Base-by-base conservation (phyloP, 352 stramenopile genomes). In the Globisporangium polare region DNA sequence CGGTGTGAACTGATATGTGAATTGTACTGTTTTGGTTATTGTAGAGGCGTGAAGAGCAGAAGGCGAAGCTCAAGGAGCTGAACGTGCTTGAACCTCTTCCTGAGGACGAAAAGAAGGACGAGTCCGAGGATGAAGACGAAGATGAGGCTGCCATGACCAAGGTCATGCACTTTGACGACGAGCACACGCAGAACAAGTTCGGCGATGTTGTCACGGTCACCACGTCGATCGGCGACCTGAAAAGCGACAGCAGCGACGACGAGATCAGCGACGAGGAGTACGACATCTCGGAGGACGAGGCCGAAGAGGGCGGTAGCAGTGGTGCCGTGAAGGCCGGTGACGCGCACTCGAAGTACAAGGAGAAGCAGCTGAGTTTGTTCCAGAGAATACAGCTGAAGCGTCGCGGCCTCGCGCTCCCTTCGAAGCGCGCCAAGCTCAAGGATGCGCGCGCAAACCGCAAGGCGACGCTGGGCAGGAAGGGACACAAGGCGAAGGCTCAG, bases 321-420 rank as follows among this genome's bases (percentile, higher is more conserved):
- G 49, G 58, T 26, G 26, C n/a, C 1, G 35, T 35, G 27, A 39
- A 69, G 74, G 3, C 62, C 51, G 5, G 31, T 31, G 55, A 71
- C 20, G 53, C 51, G 37, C 35, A 74, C 42, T 60, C 60, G 18
- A 73, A 69, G 45, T 68, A 73, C 53, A 77, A 82, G 51, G 79
- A 90, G 58, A 74, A 87, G 65, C 78, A 91, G 31, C 60, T 95
- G 45, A 89, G 83, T 47, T 66, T 95, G 20, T 95, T 95, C 69
- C 87, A 95, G 76, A 83, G 86, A 68, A 92, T 95, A 80, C 85
- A 94, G 72, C 78, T 85, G 53, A 85, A 95, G 67, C 87, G 87
- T 41, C 80, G 82, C 58, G 87, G 87, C 50, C 78, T 92, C 45
- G 85, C 87, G 56, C 64, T 95, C 37, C 87, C 87, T 17, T 81